Evolutionary conservation across 83 land plant genomes (phyloP).

Genomic region (Diphasiastrum complanatum): DNA sequence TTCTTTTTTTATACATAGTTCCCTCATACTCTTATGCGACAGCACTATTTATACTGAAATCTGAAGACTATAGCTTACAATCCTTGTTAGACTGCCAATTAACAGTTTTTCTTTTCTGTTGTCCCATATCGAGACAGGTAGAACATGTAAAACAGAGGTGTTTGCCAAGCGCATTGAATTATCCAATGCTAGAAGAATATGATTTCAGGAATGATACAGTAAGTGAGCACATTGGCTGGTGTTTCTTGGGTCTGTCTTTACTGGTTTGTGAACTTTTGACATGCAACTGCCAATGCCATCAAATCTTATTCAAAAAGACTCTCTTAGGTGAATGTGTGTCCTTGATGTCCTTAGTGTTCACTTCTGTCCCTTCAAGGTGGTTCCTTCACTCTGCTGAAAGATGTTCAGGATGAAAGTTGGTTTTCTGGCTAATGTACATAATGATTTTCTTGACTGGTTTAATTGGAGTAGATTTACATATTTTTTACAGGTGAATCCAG

Average conservation of each 20-base stretch:
- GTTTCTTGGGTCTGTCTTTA: background rate
- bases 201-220: slow-evolving; percentile 98
- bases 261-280: too few species aligned
- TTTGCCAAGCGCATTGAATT: slow-evolving; percentile 89
- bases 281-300: too few species aligned
- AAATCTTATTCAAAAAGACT: too few species aligned
- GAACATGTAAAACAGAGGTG: slow-evolving; percentile 99
- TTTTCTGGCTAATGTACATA: too few species aligned
- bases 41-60: background rate
- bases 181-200: slow-evolving; percentile 97
- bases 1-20: too few species aligned
- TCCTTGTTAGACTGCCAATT: background rate
- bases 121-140: slow-evolving; percentile 48
- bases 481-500: slow-evolving; percentile 78
- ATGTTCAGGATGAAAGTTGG: too few species aligned
- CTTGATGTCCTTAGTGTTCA: too few species aligned
- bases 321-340: too few species aligned
- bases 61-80: background rate
- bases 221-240: slow-evolving; percentile 19
- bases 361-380: too few species aligned
- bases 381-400: too few species aligned
- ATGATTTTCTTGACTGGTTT: slow-evolving; percentile 1
- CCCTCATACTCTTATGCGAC: background rate
- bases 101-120: background rate
- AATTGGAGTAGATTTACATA: too few species aligned